Base-by-base conservation (phyloP, 306 rosid genomes). In the Trichosanthes cucumerina region DNA sequence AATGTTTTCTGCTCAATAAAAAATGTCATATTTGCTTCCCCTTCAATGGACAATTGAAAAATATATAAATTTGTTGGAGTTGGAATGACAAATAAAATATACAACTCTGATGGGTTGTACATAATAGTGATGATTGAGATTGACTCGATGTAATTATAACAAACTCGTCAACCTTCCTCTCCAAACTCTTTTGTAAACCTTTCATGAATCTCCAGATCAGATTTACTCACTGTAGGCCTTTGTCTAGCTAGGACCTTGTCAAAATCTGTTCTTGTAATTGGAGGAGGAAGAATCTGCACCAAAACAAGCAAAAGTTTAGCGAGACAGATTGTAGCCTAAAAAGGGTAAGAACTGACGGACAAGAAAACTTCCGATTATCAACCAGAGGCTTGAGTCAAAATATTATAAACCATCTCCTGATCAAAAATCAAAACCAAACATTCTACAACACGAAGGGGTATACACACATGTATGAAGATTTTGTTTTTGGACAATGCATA, bases 191-290 rank as follows among this genome's bases (percentile, higher is more conserved):
- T 92, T 0, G 99, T 96, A 85, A 96, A 96, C 89, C 93, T 90
- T 93, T 92, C 99, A 13, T 96, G 99, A 60, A 92, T 89, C 0
- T 90, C 88, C 47, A 96, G 98, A 82, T 96, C 99, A 36, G 86
- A 3, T 84, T 92, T 96, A 88, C 99, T 92, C 79, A 96, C 98
- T 0, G 99, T 96, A 77, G 99, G 99, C 85, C 88, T 90, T 85
- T 96, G 99, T 87, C 97, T 88, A 36, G 98, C 96, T 83, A 96
- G 93, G 60, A 96, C 99, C 91, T 96, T 96, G 83, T 96, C 98
- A 80, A 96, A 96, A 88, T 96, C 99, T 70, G 86, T 66, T 85
- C 86, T 90, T 4, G 90, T 62, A 80, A 96, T 96, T 34, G 98
- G 98, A 15, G 99, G 99, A 34, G 98, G 99, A 81, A 91, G 92